Conservation (phyloP, 2,329 filamentous ascomycete genomes). For the Bipolaris sorokiniana region DNA sequence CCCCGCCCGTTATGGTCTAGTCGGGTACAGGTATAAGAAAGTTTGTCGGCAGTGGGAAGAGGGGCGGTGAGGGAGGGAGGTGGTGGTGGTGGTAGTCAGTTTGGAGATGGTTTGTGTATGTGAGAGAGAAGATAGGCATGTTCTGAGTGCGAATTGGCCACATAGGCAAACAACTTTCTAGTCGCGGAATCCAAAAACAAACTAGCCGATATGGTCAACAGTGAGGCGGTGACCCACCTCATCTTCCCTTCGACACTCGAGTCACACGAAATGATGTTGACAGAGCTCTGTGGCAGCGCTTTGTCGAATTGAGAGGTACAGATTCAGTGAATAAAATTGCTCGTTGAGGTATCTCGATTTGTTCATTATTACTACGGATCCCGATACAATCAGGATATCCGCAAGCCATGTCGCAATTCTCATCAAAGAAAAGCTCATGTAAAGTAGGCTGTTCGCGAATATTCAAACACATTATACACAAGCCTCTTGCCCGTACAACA, state of each 20-base stretch:
- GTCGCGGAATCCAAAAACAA: neutral
- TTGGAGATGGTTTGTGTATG: neutral
- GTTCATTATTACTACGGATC: conserved; percentile 42
- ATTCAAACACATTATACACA: conserved; percentile 41
- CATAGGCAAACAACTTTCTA: no score
- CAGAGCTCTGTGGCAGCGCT: neutral
- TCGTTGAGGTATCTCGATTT: conserved; percentile 32
- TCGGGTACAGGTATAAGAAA: neutral
- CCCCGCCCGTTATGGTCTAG: neutral
- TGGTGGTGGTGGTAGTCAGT: neutral
- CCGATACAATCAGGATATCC: conserved; percentile 34
- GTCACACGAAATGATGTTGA: neutral
- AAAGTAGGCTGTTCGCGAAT: conserved; percentile 20
- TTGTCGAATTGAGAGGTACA: no score
- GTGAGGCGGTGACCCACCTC: neutral
- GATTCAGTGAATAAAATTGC: conserved; percentile 13
- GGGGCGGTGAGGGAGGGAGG: neutral
- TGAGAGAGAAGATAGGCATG: neutral
- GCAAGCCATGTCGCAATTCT: conserved; percentile 28
- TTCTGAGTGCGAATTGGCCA: no score
- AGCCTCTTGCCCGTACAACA: conserved; percentile 9
- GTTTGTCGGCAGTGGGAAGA: neutral
- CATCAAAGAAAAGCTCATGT: conserved; percentile 18
- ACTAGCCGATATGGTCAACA: neutral
- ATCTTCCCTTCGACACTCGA: neutral